Conservation (phyloP, 129 eudicot genomes). For the Smallanthus sonchifolius region DNA sequence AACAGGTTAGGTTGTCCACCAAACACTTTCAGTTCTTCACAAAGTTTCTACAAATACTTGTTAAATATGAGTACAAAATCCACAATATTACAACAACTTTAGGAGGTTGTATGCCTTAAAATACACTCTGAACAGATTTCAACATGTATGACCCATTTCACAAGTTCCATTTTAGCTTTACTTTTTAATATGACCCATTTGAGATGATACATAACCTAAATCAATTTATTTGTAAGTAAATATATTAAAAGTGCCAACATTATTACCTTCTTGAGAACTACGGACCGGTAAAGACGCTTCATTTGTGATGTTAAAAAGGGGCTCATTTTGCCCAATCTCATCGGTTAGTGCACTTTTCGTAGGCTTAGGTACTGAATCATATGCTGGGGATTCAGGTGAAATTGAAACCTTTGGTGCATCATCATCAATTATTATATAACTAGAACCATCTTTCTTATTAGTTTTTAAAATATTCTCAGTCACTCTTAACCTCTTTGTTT, state of each 20-base stretch:
- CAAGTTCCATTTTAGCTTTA: not conserved
- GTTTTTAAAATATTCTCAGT: slow-evolving; percentile 8
- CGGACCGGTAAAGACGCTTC: slow-evolving; percentile 31
- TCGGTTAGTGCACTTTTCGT: slow-evolving; percentile 6
- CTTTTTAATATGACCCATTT: not conserved
- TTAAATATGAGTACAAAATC: not conserved
- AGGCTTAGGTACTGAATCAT: slow-evolving; percentile 16
- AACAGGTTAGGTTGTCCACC: not conserved
- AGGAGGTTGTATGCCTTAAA: not conserved
- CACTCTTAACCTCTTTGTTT: slow-evolving; percentile 30
- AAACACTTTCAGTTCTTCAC: not conserved
- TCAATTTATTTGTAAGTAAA: not conserved
- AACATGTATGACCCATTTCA: not conserved
- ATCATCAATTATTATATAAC: slow-evolving; percentile 30
- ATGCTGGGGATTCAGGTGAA: slow-evolving; percentile 9
- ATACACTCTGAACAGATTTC: not conserved
- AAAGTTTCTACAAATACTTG: not conserved
- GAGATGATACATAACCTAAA: not conserved
- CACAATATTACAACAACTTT: not conserved
- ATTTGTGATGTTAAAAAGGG: slow-evolving; percentile 26
- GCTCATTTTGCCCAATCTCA: slow-evolving; percentile 37
- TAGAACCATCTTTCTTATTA: slow-evolving; percentile 13
- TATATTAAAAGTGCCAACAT: not conserved
- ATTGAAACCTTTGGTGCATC: slow-evolving; percentile 31
- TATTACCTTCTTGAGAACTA: slow-evolving; percentile 55